A percentile compares a stretch with the other conserved stretches of the same genome.
Evolutionary conservation across 129 eudicot genomes (phyloP).

Genomic region (Centaurea solstitialis): DNA sequence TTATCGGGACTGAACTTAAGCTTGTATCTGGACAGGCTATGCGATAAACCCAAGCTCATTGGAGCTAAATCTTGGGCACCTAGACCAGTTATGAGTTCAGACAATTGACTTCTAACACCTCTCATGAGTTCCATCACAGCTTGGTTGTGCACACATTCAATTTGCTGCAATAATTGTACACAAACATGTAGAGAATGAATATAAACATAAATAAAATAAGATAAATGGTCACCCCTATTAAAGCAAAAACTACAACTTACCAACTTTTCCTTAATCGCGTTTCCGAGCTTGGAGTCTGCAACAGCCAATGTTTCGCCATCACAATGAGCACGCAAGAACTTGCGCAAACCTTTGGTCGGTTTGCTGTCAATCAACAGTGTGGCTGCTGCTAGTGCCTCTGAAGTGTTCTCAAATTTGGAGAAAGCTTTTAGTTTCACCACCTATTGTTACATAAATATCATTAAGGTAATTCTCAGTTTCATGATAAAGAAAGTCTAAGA

Average conservation of each 20-base stretch:
- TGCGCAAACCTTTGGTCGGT: conserved; percentile 73
- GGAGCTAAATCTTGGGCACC: conserved; percentile 79
- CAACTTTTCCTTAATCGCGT: conserved; percentile 67
- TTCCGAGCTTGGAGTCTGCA: conserved; percentile 59
- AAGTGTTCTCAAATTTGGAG: conserved; percentile 73
- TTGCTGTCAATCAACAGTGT: conserved; percentile 63
- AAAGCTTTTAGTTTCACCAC: conserved; percentile 76
- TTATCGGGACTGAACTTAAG: conserved; percentile 80
- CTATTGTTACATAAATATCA: conserved; percentile 24
- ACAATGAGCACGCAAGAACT: conserved; percentile 72
- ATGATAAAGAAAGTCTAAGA: neutral
- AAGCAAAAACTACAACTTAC: conserved; percentile 22
- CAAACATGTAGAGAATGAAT: neutral
- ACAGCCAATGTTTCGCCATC: conserved; percentile 72
- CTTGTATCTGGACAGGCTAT: conserved; percentile 74
- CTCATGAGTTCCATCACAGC: conserved; percentile 88
- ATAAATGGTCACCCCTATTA: neutral
- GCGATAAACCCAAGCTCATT: conserved; percentile 87
- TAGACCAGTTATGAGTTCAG: conserved; percentile 77
- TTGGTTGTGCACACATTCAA: conserved; percentile 79
- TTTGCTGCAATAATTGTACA: conserved; percentile 46
- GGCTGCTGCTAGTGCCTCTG: conserved; percentile 67
- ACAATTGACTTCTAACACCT: conserved; percentile 74
- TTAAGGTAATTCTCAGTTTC: neutral
- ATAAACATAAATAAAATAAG: neutral